Percentiles rank a stretch among this genome's conserved stretches.
Evolutionary conservation across 176 grass and related monocot species (phyloP).

Genomic region (Oryza australiensis): DNA sequence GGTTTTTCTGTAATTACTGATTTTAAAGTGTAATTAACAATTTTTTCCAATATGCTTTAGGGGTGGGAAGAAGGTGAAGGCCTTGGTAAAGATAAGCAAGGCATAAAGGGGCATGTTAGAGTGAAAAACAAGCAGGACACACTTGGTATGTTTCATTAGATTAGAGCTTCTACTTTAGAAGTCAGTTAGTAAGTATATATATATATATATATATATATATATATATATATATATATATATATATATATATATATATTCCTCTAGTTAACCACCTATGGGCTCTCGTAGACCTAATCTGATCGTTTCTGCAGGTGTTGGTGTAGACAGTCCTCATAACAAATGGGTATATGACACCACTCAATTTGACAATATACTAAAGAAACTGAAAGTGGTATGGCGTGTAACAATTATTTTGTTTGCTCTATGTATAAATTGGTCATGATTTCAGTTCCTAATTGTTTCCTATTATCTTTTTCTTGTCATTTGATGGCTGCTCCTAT

Average conservation of each 20-base stretch:
- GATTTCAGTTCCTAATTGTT: constrained; percentile 22
- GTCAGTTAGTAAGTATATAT: neutral
- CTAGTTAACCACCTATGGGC: neutral
- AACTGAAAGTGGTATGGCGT: constrained; percentile 78
- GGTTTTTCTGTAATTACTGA: neutral
- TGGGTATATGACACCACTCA: constrained; percentile 90
- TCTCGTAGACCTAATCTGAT: neutral
- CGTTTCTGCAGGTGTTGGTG: constrained; percentile 64
- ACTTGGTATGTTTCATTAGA: constrained; percentile 48
- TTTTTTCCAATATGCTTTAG: constrained; percentile 21
- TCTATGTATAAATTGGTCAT: neutral
- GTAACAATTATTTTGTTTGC: constrained; percentile 9
- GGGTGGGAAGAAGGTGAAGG: constrained; percentile 99
- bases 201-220: neutral
- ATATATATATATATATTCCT: neutral
- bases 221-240: too few relatives aligned
- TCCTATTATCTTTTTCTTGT: constrained; percentile 1
- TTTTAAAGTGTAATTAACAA: neutral
- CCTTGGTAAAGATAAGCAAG: constrained; percentile 98
- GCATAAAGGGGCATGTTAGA: constrained; percentile 87
- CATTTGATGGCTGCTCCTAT: neutral
- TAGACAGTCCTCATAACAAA: constrained; percentile 76
- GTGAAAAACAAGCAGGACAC: constrained; percentile 98
- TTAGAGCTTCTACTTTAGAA: neutral
- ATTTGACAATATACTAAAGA: constrained; percentile 96